Conservation (phyloP, 1,284 basidiomycete species). For the Apiotrichum veenhuisii region DNA sequence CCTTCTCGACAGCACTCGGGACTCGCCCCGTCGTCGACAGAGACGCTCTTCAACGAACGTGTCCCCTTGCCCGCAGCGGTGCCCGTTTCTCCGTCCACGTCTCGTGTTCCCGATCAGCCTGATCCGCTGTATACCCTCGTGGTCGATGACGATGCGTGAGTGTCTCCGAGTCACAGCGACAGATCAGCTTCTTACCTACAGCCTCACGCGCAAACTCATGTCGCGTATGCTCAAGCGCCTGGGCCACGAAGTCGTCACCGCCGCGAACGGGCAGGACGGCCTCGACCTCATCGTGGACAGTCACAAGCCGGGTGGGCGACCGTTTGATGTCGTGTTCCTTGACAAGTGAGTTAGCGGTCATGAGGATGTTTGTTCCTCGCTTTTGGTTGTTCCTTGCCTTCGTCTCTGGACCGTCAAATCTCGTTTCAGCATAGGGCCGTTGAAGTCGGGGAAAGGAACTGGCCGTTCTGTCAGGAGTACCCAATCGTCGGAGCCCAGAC, state of each 20-base stretch:
- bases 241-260: slow-evolving; percentile 70
- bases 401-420: no score
- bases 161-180: background rate
- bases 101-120: background rate
- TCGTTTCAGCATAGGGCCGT: no score
- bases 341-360: slow-evolving; percentile 58
- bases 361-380: no score
- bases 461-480: no score
- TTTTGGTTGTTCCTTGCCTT: background rate
- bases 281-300: slow-evolving; percentile 61
- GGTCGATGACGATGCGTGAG: slow-evolving; percentile 49
- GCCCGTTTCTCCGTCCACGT: slow-evolving; percentile 14
- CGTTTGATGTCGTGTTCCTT: slow-evolving; percentile 70
- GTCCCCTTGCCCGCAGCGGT: background rate
- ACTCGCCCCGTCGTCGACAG: background rate
- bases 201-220: slow-evolving; percentile 75
- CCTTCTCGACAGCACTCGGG: no score
- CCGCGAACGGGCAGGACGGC: slow-evolving; percentile 80
- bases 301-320: slow-evolving; percentile 29
- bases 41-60: background rate
- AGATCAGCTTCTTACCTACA: no score
- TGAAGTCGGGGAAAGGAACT: no score
- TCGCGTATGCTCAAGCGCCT: slow-evolving; percentile 70
- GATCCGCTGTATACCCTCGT: slow-evolving; percentile 26
- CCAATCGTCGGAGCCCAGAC: no score